phyloP scores from a whole-genome alignment of 371 early-diverging fungal species.

The Blakeslea trispora region DNA sequence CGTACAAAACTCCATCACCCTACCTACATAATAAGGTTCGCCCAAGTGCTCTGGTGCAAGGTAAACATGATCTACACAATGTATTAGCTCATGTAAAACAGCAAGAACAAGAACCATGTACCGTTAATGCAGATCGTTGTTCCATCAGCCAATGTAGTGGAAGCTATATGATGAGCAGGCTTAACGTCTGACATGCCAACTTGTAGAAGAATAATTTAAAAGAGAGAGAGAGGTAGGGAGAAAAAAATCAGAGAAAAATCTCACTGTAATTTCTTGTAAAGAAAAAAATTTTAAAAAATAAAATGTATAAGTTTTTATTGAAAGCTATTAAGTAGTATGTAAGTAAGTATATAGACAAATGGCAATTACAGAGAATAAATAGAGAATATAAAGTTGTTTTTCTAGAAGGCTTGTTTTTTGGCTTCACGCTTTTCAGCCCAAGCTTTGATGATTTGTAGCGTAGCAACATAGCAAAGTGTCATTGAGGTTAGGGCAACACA shows the following conservation, averaged over 20 bases:
- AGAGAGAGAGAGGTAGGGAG: conserved; percentile 1
- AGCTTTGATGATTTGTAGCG: conserved; percentile 42
- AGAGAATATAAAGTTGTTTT: background rate
- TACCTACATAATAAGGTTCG: conserved; percentile 80
- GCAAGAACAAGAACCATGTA: conserved; percentile 3
- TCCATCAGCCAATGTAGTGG: conserved; percentile 30
- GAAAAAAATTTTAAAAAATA: conserved; percentile 10
- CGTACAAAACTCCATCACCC: conserved; percentile 80
- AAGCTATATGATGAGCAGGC: conserved; percentile 21
- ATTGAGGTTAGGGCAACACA: conserved; percentile 46
- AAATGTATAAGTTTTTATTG: background rate
- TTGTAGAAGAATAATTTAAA: conserved; percentile 1
- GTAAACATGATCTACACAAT: conserved; percentile 71
- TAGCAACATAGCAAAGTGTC: conserved; percentile 40
- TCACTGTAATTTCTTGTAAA: too few relatives aligned
- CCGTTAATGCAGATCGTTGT: conserved; percentile 36
- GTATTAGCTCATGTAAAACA: background rate
- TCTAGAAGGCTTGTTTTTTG: conserved; percentile 19
- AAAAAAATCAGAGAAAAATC: conserved; percentile 1
- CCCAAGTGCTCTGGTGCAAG: conserved; percentile 73
- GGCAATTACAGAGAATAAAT: background rate
- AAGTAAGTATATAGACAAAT: background rate
- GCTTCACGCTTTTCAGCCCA: conserved; percentile 47
- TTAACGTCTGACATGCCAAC: conserved; percentile 22
- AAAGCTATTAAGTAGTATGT: background rate